These are phyloP conservation scores for Globisporangium mamillatum DNA, from an alignment of 352 stramenopile species.

Conservation along the genomic window DNA sequence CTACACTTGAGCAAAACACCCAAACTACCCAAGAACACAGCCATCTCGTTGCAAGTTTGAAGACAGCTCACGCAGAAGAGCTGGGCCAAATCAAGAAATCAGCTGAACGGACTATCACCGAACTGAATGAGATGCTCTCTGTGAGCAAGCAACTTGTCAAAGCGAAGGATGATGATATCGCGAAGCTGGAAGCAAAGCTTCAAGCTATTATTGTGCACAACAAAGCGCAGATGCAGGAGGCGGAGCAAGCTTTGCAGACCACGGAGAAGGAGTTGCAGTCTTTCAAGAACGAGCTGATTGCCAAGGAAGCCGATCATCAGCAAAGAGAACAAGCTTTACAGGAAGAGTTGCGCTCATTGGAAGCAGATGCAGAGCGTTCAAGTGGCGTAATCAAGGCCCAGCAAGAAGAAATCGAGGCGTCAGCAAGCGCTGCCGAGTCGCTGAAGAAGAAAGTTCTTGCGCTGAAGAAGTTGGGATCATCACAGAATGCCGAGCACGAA, in stretches of 20 bases:
- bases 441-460: not conserved
- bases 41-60: slow-evolving; percentile 9
- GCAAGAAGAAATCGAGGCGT: not conserved
- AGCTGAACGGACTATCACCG: not conserved
- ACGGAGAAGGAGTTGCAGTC: slow-evolving; percentile 5
- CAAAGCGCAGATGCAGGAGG: not conserved
- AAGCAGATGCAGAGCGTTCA: slow-evolving; percentile 5
- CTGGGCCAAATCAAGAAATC: slow-evolving; percentile 20
- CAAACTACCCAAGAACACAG: not conserved
- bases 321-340: slow-evolving; percentile 5
- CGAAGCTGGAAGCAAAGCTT: slow-evolving; percentile 9
- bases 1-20: not conserved
- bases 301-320: not conserved
- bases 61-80: slow-evolving; percentile 1
- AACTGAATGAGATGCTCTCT: not conserved
- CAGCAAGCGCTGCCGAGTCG: not conserved
- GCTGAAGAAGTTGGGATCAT: not conserved
- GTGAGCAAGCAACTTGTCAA: not conserved
- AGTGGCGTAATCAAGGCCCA: slow-evolving; percentile 2
- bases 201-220: not conserved
- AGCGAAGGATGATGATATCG: slow-evolving; percentile 10
- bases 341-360: slow-evolving; percentile 3
- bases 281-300: slow-evolving; percentile 5
- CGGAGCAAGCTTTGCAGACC: slow-evolving; percentile 1
- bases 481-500: slow-evolving; percentile 20